Percentiles rank a stretch among this genome's conserved stretches.
Conservation (phyloP, 1,284 basidiomycete species). For the Cronartium quercuum region DNA sequence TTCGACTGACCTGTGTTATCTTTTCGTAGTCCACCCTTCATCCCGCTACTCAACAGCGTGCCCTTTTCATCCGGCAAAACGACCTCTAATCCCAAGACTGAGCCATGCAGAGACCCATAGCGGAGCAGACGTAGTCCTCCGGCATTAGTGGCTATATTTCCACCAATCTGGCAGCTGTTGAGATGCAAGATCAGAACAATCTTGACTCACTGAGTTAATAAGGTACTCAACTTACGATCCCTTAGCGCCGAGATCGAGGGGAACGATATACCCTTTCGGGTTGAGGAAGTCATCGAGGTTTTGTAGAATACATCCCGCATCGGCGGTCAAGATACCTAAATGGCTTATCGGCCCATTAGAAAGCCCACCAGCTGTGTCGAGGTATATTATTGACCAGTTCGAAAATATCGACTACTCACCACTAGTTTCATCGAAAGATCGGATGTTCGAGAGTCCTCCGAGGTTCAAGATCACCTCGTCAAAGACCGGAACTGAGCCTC, state of each 20-base stretch:
- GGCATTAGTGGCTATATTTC: conserved; percentile 95
- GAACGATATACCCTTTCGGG: conserved; percentile 90
- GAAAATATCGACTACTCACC: conserved; percentile 54
- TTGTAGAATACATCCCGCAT: conserved; percentile 94
- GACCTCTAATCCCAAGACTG: conserved; percentile 92
- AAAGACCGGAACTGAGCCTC: conserved; percentile 84
- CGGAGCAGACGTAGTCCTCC: conserved; percentile 87
- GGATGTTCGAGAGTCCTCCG: conserved; percentile 72
- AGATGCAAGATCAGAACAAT: neutral
- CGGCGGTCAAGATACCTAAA: conserved; percentile 56
- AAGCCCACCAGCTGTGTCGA: neutral
- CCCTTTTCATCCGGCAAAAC: conserved; percentile 78
- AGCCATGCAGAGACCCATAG: conserved; percentile 92
- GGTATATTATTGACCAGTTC: too few relatives aligned
- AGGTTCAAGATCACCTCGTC: conserved; percentile 85
- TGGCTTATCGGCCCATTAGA: neutral
- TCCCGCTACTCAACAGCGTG: conserved; percentile 71
- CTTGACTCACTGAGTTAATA: neutral
- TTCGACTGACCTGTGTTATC: conserved; percentile 80
- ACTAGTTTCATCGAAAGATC: conserved; percentile 86
- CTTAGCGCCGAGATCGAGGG: conserved; percentile 94
- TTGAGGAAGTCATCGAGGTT: conserved; percentile 77
- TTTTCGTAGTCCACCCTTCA: conserved; percentile 63
- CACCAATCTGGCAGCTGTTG: conserved; percentile 87
- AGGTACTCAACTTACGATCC: conserved; percentile 61